Base-by-base conservation (phyloP, 768 basidiomycete species). In the Boletellus sp. region DNA sequence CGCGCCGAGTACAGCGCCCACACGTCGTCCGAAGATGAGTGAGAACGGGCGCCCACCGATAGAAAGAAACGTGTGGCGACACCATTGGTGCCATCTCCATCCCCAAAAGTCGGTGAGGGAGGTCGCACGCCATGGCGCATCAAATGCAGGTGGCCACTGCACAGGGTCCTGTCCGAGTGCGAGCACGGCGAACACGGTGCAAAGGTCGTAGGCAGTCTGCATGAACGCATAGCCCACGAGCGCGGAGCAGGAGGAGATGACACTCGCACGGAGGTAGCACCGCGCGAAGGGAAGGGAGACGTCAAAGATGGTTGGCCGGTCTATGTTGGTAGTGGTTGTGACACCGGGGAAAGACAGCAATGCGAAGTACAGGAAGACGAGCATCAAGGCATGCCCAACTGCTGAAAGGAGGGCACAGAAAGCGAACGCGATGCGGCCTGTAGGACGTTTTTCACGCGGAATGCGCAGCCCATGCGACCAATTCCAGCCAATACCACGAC, bases 401-500 rank as follows among this genome's bases (percentile, higher is more conserved):
- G 70, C 56, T 19, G 70, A 72, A 15, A 54, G 10, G 7, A 72
- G 42, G 0, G 76, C 73, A 6, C 64, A 52, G n/a, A 63, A 43
- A 3, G 70, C 37, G 58, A 81, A 84, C 13, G 62, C 53, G 1
- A 50, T 16, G 9, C 61, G 70, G 19, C 76, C 72, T 1, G 60
- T 51, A 2, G 74, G 70, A 19, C 77, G 75, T 10, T 68, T 73
- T 53, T 78, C 75, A 6, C 49, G 62, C 6, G 70, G 63, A 22
- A 67, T 32, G 41, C 59, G 45, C 10, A 61, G 13, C 22, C 57
- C 52, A 24, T 64, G 55, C 2, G 81, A 79, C 77, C 81, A 84
- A 37, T 76, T 67, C 84, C 84, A 86, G 13, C 80, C 82, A 40
- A 71, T 59, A 7, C 84, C 85, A 16, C 85, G 80, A 13, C 79